Evolutionary conservation across 2,329 filamentous ascomycete species (phyloP).

Genomic region (Chlorencoelia australis): DNA sequence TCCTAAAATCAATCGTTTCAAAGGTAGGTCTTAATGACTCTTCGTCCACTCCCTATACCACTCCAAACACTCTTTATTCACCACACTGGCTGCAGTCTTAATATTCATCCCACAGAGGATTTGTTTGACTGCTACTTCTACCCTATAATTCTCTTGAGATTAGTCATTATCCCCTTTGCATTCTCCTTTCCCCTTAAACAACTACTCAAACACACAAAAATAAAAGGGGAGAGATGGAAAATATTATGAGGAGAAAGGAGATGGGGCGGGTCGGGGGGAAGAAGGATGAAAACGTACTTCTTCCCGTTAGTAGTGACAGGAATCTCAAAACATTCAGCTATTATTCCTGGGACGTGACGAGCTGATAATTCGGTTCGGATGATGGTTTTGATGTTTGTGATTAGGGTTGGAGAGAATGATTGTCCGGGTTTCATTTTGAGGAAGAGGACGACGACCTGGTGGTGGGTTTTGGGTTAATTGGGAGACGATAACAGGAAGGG

Average conservation of each 20-base stretch:
- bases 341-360: conserved; percentile 75
- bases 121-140: conserved; percentile 94
- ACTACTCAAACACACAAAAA: too few species aligned
- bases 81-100: conserved; percentile 86
- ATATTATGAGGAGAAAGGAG: not conserved
- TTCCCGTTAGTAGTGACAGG: conserved; percentile 92
- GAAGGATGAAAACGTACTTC: conserved; percentile 54
- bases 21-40: conserved; percentile 2
- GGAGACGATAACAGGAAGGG: too few species aligned
- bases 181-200: too few species aligned
- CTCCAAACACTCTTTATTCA: conserved; percentile 76
- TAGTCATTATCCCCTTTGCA: too few species aligned
- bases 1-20: not conserved
- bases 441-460: conserved; percentile 75
- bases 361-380: conserved; percentile 75
- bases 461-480: too few species aligned
- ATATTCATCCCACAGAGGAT: conserved; percentile 81
- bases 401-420: conserved; percentile 49
- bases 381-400: conserved; percentile 50
- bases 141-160: conserved; percentile 37
- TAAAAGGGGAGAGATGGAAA: not conserved
- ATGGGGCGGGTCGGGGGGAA: not conserved
- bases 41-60: conserved; percentile 76
- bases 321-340: conserved; percentile 71
- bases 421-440: conserved; percentile 53